Base-by-base conservation (phyloP, 768 basidiomycete species). In the Hygrophorus pudorinus region DNA sequence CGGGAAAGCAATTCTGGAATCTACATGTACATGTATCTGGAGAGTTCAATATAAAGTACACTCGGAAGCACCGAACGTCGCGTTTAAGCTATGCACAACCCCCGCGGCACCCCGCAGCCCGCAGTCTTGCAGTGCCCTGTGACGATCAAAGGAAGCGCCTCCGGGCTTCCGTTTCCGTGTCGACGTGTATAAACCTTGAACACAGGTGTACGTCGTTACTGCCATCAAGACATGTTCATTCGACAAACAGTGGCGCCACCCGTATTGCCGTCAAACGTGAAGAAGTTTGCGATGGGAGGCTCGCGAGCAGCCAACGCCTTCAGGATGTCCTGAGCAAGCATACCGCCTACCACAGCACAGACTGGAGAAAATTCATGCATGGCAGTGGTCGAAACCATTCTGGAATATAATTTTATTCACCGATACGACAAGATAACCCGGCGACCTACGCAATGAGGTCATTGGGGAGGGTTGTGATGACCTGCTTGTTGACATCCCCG, bases 291-390 rank as follows among this genome's bases (percentile, higher is more conserved):
- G 50, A 96, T 84, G 3, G 94, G 94, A 20, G 86, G 78, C 55
- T 98, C 96, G 41, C 90, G 82, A 45, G 83, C 88, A 44, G 83
- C 85, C 31, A 98, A 71, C 0, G 89, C 79, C 59, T 96, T 92
- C 32, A 99, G 69, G 41, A 97, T 83, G 59, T 99, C 96, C 60
- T 98, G 96, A 1, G 82, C 93, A 11, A 98, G 67, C 65, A 98
- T 76, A 17, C 96, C 96, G 20, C 96, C 96, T 31, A 99, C 72
- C 29, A 99, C 85, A 1, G 96, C 96, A 58, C 91, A 89, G 1
- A 91, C 81, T 0, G 96, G 91, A 0, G 91, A 84, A 65, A 97
- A 89, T 58, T 94, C 91, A 59, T 85, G 79, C 14, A 66, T 63
- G 5, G 88, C 82, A n/a, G 83, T 79, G 11, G 66, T 71, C 4